Base-by-base conservation (phyloP, 2,329 filamentous ascomycete species). In the Fusarium sp. region DNA sequence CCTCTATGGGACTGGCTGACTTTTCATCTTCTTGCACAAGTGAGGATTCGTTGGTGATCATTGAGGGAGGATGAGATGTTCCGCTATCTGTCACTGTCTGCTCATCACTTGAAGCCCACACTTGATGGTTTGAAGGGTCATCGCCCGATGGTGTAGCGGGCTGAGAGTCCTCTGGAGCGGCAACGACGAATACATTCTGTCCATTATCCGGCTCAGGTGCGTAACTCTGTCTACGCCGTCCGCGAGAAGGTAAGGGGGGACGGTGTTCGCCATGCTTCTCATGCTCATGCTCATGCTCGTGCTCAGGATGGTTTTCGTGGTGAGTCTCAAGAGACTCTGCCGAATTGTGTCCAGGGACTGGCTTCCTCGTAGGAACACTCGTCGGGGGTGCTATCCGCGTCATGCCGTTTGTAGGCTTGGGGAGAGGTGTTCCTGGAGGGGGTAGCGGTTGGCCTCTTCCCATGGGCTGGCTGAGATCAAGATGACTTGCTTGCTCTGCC, bases 391-490 rank as follows among this genome's bases (percentile, higher is more conserved):
- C 88, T 50, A 88, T 87, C 78, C 89, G 90, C 12, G 89, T 87
- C 65, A 85, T 88, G 61, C 86, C 89, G 41, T 91, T 89, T 2
- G 92, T 92, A 47, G 86, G 89, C 5, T 81, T 79, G 10, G 95
- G 94, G 3, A 97, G 86, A 8, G 95, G 94, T 50, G 89, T 91
- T 5, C 94, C 95, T 6, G 93, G 93, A 14, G 94, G 94, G 53
- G 94, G 94, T 24, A 97, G 85, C 3, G 94, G 94, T 75, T 93
- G 92, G 0, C 94, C 94, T 44, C 94, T 89, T 3, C 95, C 95
- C 85, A 97, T 94, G 5, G 94, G 94, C 76, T 94, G 89, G 73
- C 81, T 83, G 67, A 88, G 74, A 82, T 90, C 81, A 69, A 90
- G 80, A 14, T 79, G 80, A 30, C 66, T 77, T 30, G 73, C 66